These are phyloP conservation scores for Nakazawaea wickerhamii DNA, from an alignment of 805 yeast genomes.

Conservation along the genomic window DNA sequence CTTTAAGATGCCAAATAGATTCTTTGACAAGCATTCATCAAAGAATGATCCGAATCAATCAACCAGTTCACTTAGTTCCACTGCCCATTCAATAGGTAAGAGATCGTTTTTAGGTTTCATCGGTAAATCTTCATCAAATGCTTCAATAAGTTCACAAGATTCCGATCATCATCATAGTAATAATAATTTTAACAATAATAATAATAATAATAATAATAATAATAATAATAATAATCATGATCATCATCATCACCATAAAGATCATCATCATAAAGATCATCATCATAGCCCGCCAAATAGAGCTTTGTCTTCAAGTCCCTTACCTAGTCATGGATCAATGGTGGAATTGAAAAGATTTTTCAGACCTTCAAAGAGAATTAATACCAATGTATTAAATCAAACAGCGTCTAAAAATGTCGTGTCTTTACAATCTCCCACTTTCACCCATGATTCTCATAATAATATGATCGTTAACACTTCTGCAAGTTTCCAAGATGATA, in stretches of 20 bases:
- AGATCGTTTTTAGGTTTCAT: conserved; percentile 10
- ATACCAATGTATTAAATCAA: conserved; percentile 23
- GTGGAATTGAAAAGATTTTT: conserved; percentile 69
- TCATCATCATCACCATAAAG: not conserved
- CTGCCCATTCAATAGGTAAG: conserved; percentile 4
- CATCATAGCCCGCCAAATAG: not conserved
- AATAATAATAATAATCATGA: not conserved
- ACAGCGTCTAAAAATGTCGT: conserved; percentile 21
- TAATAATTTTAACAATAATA: not conserved
- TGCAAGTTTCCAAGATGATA: conserved; percentile 37
- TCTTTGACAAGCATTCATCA: conserved; percentile 3
- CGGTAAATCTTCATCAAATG: conserved; percentile 10
- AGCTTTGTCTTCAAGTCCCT: not conserved
- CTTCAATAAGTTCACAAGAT: conserved; percentile 3
- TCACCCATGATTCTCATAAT: conserved; percentile 33
- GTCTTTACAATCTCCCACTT: conserved; percentile 26
- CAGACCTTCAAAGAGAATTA: conserved; percentile 42
- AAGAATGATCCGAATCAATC: not conserved
- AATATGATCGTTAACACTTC: conserved; percentile 34
- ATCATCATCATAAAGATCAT: not conserved
- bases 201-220: not conserved
- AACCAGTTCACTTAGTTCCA: not conserved
- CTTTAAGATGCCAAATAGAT: not conserved
- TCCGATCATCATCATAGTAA: conserved; percentile 1
- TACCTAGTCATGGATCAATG: conserved; percentile 43